Evolutionary conservation across 2,329 filamentous ascomycete species (phyloP).

Genomic region (Thielaviopsis ethacetica): DNA sequence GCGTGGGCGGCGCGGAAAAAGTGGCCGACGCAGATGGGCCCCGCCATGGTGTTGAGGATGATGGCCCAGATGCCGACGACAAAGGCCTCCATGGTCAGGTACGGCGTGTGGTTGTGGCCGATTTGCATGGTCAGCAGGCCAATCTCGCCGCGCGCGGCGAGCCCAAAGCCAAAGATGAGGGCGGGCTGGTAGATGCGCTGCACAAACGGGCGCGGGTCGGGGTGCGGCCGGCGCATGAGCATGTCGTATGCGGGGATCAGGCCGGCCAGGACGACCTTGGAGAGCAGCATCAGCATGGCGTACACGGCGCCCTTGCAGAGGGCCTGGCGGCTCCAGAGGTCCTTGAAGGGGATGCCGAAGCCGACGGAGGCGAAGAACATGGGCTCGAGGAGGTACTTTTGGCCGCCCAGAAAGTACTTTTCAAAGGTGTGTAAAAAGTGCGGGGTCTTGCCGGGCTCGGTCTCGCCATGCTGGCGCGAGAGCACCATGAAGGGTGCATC

Average conservation of each 20-base stretch:
- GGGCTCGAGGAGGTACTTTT: conserved; percentile 32
- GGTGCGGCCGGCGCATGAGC: conserved; percentile 3
- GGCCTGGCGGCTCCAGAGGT: conserved; percentile 33
- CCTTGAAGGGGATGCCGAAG: conserved; percentile 41
- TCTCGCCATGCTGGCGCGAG: conserved; percentile 20
- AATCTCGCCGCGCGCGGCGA: conserved; percentile 44
- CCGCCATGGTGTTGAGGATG: conserved; percentile 37
- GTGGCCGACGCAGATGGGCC: conserved; percentile 33
- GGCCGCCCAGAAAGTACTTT: conserved; percentile 20
- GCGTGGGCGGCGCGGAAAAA: conserved; percentile 19
- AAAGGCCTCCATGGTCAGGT: conserved; percentile 36
- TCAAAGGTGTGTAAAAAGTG: conserved; percentile 24
- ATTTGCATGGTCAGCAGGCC: conserved; percentile 35
- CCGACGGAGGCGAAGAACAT: conserved; percentile 44
- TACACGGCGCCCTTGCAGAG: conserved; percentile 43
- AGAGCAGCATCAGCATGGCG: conserved; percentile 35
- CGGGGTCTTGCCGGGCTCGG: conserved; percentile 19
- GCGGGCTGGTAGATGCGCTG: conserved; percentile 29
- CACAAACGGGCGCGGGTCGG: background rate
- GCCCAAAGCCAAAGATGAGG: conserved; percentile 37
- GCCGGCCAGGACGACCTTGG: conserved; percentile 19
- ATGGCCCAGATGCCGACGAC: conserved; percentile 40
- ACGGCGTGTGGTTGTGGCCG: conserved; percentile 21
- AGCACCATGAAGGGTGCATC: conserved; percentile 21
- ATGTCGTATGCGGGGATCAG: conserved; percentile 20